Conservation (phyloP, 176 grass and related monocot species). For the Triticum urartu region DNA sequence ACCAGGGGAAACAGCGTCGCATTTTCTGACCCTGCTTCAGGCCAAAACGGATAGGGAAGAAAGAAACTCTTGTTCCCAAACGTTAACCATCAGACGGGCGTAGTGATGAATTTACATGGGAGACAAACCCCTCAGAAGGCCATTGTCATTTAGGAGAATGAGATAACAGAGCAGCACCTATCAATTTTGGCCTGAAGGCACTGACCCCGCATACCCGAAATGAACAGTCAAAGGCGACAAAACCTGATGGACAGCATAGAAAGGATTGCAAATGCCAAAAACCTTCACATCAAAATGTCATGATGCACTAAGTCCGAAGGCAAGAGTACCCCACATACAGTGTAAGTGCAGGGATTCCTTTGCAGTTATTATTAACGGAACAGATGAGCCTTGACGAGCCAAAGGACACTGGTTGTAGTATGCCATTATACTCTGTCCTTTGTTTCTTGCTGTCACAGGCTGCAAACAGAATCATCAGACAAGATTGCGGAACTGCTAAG, state of each 20-base stretch:
- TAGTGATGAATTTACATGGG: conserved; percentile 18
- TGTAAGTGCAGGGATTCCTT: not conserved
- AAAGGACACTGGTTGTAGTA: not conserved
- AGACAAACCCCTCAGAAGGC: conserved; percentile 6
- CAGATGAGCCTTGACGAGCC: not conserved
- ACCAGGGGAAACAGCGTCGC: not conserved
- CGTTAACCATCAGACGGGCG: not conserved
- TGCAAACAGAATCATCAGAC: conserved; percentile 22
- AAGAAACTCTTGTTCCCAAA: not conserved
- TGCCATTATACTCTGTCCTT: conserved; percentile 13
- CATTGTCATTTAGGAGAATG: conserved; percentile 1
- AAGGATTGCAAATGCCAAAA: not conserved
- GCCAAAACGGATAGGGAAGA: not conserved
- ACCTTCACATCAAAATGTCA: not conserved
- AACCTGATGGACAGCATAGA: not conserved
- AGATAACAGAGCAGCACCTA: not conserved
- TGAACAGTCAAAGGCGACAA: not conserved
- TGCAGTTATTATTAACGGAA: not conserved
- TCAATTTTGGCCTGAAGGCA: not conserved
- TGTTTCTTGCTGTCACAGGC: not conserved
- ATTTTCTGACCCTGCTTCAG: not conserved
- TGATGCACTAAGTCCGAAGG: conserved; percentile 5
- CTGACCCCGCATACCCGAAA: not conserved
- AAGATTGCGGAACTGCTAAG: conserved; percentile 10
- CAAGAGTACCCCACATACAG: not conserved